Evolutionary conservation across 1,284 basidiomycete genomes (phyloP), one percentile per base, ranked within the genome.

Genomic region (Melampsora americana): DNA sequence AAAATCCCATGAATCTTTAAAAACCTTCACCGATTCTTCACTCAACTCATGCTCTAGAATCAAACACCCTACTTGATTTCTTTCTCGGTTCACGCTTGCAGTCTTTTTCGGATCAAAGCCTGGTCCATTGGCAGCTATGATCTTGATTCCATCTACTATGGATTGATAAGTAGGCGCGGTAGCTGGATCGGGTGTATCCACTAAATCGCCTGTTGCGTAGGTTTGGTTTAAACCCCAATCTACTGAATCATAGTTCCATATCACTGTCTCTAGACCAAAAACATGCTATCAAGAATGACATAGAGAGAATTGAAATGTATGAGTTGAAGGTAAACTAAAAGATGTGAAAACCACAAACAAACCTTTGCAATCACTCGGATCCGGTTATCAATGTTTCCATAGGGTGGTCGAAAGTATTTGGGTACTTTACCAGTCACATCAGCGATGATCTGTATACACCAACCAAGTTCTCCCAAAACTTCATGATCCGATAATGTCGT

Each of bases 211-310:
- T 28, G 66, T 69, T 20, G 73, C 56, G 39, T 69, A 76, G 1
- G 66, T 76, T 42, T 76, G 73, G 35, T 76, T 76, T 26, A 76
- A 50, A 7, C 35, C 66, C 73, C 73, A 76, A 32, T 76, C 73
- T 16, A 65, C 46, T 35, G 73, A 69, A 53, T 76, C 73, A 14
- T n/a, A 68, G 60, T 76, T 76, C 73, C 73, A 76, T 12, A 76
- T 60, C 46, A 69, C 60, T 59, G 73, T 76, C 44, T 62, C 60
- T 46, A 76, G 30, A 50, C 73, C 73, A 30, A 76, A 76, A 23
- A 76, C 73, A 44, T 76, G 42, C 73, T 76, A 28, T 16, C 6
- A 35, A 42, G 50, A 11, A 23, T 23, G 60, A 26, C 30, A 62
- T 11, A 14, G 46, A 7, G 9, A 48, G 16, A 28, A 50, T 5